A percentile compares a stretch with the other conserved stretches of the same genome.
phyloP scores from a whole-genome alignment of 176 grass and related monocot genomes.

The Ensete ventricosum region DNA sequence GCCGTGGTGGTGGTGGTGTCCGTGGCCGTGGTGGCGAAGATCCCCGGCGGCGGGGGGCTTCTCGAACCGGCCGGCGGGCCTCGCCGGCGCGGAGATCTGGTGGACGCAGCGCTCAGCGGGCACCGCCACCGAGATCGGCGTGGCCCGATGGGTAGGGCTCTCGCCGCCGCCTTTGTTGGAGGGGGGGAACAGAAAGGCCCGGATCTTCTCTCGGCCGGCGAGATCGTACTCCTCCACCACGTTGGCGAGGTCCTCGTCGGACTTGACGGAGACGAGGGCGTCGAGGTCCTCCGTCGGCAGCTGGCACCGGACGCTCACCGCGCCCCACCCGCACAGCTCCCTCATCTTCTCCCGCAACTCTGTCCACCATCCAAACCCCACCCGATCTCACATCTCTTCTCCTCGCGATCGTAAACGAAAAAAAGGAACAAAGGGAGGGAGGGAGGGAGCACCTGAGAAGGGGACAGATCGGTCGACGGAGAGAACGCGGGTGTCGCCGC shows the following conservation, averaged over 20 bases:
- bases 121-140: not conserved
- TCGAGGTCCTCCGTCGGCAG: slow-evolving; percentile 78
- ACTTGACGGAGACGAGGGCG: slow-evolving; percentile 68
- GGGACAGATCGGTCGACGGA: slow-evolving; percentile 38
- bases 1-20: not conserved
- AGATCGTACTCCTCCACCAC: slow-evolving; percentile 73
- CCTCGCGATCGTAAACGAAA: too few species aligned
- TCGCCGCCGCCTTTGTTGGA: not conserved
- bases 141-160: not conserved
- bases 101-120: not conserved
- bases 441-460: slow-evolving; percentile 31
- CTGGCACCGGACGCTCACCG: slow-evolving; percentile 43
- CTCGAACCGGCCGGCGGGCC: not conserved
- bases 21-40: not conserved
- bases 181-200: not conserved
- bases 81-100: not conserved
- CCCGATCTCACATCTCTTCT: not conserved
- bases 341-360: slow-evolving; percentile 9
- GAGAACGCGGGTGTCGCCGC: slow-evolving; percentile 71
- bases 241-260: slow-evolving; percentile 78
- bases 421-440: too few species aligned
- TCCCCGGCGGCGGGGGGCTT: not conserved
- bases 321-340: not conserved
- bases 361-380: not conserved
- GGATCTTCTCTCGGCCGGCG: slow-evolving; percentile 1